phyloP scores from a whole-genome alignment of 2,329 filamentous ascomycete species.

The Beauveria rudraprayagi region DNA sequence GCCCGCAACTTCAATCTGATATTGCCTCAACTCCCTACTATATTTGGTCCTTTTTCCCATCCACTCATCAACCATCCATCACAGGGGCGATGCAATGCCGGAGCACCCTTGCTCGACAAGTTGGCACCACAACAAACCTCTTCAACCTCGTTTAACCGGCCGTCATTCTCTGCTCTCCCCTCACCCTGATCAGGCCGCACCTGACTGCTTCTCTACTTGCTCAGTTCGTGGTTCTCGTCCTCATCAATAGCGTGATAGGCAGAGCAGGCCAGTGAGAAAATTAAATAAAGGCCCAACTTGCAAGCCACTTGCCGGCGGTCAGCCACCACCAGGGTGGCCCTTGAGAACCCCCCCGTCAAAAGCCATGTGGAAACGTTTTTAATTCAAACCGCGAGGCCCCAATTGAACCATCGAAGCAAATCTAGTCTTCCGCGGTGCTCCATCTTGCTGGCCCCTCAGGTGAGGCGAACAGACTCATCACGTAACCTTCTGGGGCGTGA shows the following conservation, averaged over 20 bases:
- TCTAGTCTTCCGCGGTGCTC: background rate
- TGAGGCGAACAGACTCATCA: constrained; percentile 4
- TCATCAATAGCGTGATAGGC: too few relatives aligned
- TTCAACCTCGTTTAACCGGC: background rate
- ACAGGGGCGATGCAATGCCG: too few relatives aligned
- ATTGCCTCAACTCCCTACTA: too few relatives aligned
- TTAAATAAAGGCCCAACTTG: too few relatives aligned
- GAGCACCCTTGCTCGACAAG: background rate
- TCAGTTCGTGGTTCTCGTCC: too few relatives aligned
- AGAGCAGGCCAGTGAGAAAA: too few relatives aligned
- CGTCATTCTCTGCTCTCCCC: background rate
- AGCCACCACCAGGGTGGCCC: background rate
- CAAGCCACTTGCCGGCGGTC: background rate
- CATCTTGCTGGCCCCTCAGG: background rate
- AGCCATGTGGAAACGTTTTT: background rate
- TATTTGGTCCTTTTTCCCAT: too few relatives aligned
- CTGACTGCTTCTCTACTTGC: too few relatives aligned
- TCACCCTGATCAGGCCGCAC: too few relatives aligned
- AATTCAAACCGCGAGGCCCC: background rate
- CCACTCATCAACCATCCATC: too few relatives aligned
- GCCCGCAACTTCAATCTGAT: too few relatives aligned
- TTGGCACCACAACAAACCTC: background rate
- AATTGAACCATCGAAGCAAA: background rate
- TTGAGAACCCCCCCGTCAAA: background rate
- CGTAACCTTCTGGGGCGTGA: background rate